Conservation (phyloP, 2,329 filamentous ascomycete species). For the Verticillium dahliae region DNA sequence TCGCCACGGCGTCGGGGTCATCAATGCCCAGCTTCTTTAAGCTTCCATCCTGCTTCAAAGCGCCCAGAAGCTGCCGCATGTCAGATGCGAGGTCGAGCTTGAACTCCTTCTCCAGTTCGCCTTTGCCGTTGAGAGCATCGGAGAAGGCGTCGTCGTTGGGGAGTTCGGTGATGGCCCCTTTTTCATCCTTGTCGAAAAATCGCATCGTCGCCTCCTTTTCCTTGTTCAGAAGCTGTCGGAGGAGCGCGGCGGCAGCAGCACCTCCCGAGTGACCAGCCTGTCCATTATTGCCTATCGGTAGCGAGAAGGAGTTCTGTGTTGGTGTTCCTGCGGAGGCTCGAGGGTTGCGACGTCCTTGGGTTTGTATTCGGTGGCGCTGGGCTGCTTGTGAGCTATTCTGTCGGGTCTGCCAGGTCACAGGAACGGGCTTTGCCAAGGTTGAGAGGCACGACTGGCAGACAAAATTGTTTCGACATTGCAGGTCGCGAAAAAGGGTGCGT, state of each 20-base stretch:
- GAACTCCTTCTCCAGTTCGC: conserved; percentile 19
- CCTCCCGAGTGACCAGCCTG: neutral
- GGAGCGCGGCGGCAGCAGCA: conserved; percentile 12
- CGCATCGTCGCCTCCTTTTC: conserved; percentile 23
- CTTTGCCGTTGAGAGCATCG: conserved; percentile 25
- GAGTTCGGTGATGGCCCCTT: conserved; percentile 30
- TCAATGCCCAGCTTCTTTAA: conserved; percentile 30
- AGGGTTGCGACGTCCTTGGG: conserved; percentile 3
- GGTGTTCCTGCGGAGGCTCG: conserved; percentile 10
- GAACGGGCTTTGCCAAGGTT: conserved; percentile 19
- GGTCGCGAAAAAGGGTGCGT: conserved; percentile 21
- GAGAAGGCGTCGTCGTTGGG: conserved; percentile 31
- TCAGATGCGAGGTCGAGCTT: conserved; percentile 14
- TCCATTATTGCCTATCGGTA: neutral
- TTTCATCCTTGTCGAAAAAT: conserved; percentile 41
- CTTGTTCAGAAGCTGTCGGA: conserved; percentile 11
- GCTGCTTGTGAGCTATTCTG: conserved; percentile 23
- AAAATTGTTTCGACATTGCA: conserved; percentile 24
- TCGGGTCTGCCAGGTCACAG: conserved; percentile 19
- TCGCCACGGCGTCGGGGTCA: conserved; percentile 39
- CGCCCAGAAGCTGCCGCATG: conserved; percentile 20
- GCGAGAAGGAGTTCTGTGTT: neutral
- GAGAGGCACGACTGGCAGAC: conserved; percentile 31
- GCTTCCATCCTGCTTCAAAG: conserved; percentile 14
- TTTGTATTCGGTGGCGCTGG: conserved; percentile 5